Base-by-base conservation (phyloP, 2,329 filamentous ascomycete genomes). In the Cercospora zeina region DNA sequence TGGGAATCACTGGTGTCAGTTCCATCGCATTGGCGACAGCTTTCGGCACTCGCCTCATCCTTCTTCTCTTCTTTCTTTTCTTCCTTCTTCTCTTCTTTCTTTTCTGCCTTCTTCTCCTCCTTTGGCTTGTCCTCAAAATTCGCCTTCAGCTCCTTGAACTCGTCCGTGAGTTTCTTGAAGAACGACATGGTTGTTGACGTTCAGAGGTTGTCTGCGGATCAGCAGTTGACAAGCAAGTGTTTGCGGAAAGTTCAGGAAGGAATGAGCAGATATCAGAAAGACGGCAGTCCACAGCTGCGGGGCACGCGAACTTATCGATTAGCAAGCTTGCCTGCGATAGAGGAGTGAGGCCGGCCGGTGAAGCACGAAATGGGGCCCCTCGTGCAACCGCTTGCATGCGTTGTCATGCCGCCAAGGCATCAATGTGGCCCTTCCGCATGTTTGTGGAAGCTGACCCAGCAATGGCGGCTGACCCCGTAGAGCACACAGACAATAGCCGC, bases 161-260 rank as follows among this genome's bases (percentile, higher is more conserved):
- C 77, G 66, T 77, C 77, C 70, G 77, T 79, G 65, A 79, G 75
- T 64, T 80, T 79, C 70, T 78, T 79, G 66, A 79, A 74, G 64
- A 80, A 80, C 58, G 78, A 78, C 78, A 80, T 79, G 49, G 7
- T 16, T 16, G 47, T 39, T 39, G 36, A 31, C 30, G 47, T 19
- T 51, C 14, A 31, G 27, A 10, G 10, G 27, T 19, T 10, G 57
- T n/a, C 36, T 39, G 27, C 37, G 59, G 39, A 47, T 13, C 14
- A 14, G 21, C 11, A 24, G 45, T 24, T 24, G 36, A 45, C 27
- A 54, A 30, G 45, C 27, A 37, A 57, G 49, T 55, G 37, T 47
- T 16, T 24, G 55, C 19, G 33, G 42, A 21, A 58, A 36, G 27
- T 31, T 19, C 1, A 49, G 42, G 49, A 27, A 37, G 37, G 31